Percentiles rank a stretch among this genome's conserved stretches.
phyloP scores from a whole-genome alignment of 2,329 filamentous ascomycete species.

The Pseudogymnoascus sp. region DNA sequence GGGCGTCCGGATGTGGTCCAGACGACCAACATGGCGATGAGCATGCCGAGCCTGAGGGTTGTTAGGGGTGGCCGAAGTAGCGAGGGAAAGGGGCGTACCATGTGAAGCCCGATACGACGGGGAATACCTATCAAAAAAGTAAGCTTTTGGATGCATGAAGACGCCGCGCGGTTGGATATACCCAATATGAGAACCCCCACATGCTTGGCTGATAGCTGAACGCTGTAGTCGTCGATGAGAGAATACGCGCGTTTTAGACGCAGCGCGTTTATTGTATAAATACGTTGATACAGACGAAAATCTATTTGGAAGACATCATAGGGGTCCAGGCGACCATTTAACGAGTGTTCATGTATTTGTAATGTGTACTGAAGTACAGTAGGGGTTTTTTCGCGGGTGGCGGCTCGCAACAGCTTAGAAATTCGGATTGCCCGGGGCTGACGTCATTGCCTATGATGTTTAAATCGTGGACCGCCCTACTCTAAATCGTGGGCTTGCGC shows the following conservation, averaged over 20 bases:
- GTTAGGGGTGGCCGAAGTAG: slow-evolving; percentile 17
- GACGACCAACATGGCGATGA: slow-evolving; percentile 63
- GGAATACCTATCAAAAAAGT: slow-evolving; percentile 45
- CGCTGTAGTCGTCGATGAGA: neutral
- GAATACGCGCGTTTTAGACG: neutral
- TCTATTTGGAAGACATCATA: neutral
- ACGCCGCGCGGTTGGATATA: slow-evolving; percentile 31
- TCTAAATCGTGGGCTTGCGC: neutral
- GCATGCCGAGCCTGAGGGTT: slow-evolving; percentile 49
- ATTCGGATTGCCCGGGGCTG: slow-evolving; percentile 1
- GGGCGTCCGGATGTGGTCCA: slow-evolving; percentile 54
- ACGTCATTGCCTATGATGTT: neutral
- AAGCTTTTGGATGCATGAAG: neutral
- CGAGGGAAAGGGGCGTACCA: slow-evolving; percentile 20
- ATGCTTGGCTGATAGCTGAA: slow-evolving; percentile 17
- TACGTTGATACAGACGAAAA: neutral
- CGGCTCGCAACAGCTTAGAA: neutral
- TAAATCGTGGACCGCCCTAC: neutral
- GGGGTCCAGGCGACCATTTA: neutral
- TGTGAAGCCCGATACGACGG: slow-evolving; percentile 57
- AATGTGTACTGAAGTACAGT: neutral
- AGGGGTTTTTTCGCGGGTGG: neutral
- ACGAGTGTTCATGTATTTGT: slow-evolving; percentile 1
- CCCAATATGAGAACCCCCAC: slow-evolving; percentile 34
- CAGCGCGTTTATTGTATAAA: neutral